phyloP scores from a whole-genome alignment of 352 stramenopile genomes.

The Pythium scleroteichum region DNA sequence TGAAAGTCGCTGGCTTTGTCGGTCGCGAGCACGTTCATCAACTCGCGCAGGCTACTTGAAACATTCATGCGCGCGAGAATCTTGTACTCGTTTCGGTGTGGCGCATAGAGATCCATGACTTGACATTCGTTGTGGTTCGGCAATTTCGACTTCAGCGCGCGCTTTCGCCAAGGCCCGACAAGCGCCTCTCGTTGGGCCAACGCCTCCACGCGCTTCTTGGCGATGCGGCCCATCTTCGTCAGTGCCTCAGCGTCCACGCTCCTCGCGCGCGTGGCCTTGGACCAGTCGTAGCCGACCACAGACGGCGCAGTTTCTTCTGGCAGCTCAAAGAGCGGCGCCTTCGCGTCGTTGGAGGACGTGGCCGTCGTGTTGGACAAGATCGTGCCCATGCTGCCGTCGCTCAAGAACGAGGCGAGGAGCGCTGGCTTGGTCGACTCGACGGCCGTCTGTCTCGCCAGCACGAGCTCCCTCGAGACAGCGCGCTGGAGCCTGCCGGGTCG shows the following conservation, averaged over 20 bases:
- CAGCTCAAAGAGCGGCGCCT: not conserved
- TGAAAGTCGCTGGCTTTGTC: slow-evolving; percentile 52
- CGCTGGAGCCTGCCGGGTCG: too few species aligned
- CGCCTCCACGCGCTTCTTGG: slow-evolving; percentile 47
- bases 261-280: not conserved
- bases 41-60: slow-evolving; percentile 52
- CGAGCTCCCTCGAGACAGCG: not conserved
- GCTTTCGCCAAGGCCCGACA: slow-evolving; percentile 42
- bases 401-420: slow-evolving; percentile 16
- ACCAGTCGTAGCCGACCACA: not conserved
- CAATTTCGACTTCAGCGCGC: not conserved
- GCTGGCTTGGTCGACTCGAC: not conserved
- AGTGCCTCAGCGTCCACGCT: slow-evolving; percentile 38
- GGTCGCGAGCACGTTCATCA: slow-evolving; percentile 60
- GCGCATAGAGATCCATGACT: slow-evolving; percentile 38
- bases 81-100: slow-evolving; percentile 49
- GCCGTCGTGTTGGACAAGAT: slow-evolving; percentile 4
- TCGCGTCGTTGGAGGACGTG: slow-evolving; percentile 1
- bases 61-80: slow-evolving; percentile 64
- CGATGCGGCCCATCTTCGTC: slow-evolving; percentile 30
- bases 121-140: slow-evolving; percentile 33
- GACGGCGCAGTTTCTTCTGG: not conserved
- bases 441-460: not conserved
- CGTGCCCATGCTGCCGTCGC: slow-evolving; percentile 19
- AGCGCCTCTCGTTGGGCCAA: slow-evolving; percentile 46